These are phyloP conservation scores for Hypoxylon lienhwacheense DNA, from an alignment of 495 filamentous ascomycete species.

Conservation along the genomic window DNA sequence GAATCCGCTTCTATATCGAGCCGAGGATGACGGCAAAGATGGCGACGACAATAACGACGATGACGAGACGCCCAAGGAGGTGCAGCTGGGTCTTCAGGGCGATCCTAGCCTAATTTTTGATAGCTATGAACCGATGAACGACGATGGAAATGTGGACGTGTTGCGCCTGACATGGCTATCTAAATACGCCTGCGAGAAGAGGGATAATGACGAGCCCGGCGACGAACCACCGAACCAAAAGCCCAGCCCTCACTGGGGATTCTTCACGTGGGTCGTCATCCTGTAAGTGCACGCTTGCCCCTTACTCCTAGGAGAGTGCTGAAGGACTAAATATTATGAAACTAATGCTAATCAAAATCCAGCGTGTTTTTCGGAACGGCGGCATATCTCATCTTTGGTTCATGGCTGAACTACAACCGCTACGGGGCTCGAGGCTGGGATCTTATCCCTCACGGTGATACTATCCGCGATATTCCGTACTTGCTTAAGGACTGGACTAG, in stretches of 20 bases:
- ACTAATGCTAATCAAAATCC: constrained; percentile 12
- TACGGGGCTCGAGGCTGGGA: constrained; percentile 96
- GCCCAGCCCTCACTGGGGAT: constrained; percentile 69
- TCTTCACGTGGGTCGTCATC: constrained; percentile 96
- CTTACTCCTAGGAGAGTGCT: background rate
- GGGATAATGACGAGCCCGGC: constrained; percentile 49
- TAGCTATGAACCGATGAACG: constrained; percentile 61
- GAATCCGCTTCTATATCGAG: constrained; percentile 19
- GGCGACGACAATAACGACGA: constrained; percentile 40
- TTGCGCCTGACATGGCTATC: constrained; percentile 81
- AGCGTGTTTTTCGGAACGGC: constrained; percentile 84
- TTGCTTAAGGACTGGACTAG: constrained; percentile 85
- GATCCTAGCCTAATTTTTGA: constrained; percentile 69
- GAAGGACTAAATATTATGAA: background rate
- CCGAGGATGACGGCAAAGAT: constrained; percentile 34
- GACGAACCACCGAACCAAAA: constrained; percentile 30
- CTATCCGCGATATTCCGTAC: constrained; percentile 89
- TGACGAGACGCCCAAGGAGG: constrained; percentile 46
- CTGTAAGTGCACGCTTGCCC: constrained; percentile 65
- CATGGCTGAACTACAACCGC: constrained; percentile 98
- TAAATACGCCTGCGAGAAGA: constrained; percentile 76
- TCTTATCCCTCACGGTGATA: constrained; percentile 88
- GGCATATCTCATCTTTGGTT: constrained; percentile 94
- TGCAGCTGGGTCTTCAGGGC: constrained; percentile 47
- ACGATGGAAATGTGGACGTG: constrained; percentile 49